phyloP scores from a whole-genome alignment of 2,329 filamentous ascomycete genomes.

The Blastomyces percursus region DNA sequence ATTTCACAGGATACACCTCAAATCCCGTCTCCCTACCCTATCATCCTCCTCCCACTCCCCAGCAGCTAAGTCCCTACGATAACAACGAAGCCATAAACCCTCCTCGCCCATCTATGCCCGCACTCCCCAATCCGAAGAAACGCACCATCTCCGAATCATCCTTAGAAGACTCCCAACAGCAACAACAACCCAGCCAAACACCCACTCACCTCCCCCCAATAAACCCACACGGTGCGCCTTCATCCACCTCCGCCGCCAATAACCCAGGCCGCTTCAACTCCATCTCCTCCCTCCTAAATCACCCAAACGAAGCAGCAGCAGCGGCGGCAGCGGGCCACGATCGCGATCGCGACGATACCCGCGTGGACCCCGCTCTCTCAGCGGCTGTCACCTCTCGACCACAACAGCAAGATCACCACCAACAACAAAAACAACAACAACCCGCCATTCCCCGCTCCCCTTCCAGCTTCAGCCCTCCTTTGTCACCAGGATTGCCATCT shows the following conservation, averaged over 20 bases:
- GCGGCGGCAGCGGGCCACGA: neutral
- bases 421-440: slow-evolving; percentile 16
- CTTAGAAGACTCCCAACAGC: slow-evolving; percentile 14
- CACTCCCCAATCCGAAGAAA: slow-evolving; percentile 27
- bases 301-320: slow-evolving; percentile 32
- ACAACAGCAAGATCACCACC: slow-evolving; percentile 17
- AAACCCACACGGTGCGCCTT: slow-evolving; percentile 12
- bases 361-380: slow-evolving; percentile 32
- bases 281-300: slow-evolving; percentile 66
- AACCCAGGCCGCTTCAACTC: slow-evolving; percentile 56
- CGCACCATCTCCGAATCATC: slow-evolving; percentile 27
- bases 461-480: slow-evolving; percentile 5
- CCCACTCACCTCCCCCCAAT: slow-evolving; percentile 31
- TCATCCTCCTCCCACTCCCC: slow-evolving; percentile 17
- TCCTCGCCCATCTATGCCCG: slow-evolving; percentile 18
- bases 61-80: slow-evolving; percentile 18
- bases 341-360: slow-evolving; percentile 16
- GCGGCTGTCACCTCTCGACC: slow-evolving; percentile 15
- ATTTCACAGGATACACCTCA: slow-evolving; percentile 39
- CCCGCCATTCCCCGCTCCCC: slow-evolving; percentile 10
- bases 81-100: slow-evolving; percentile 4
- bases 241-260: slow-evolving; percentile 14
- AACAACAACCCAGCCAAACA: slow-evolving; percentile 18
- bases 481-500: slow-evolving; percentile 17
- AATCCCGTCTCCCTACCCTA: slow-evolving; percentile 25